These are phyloP conservation scores for Fusarium tuaranense DNA, from an alignment of 2,329 filamentous ascomycete genomes.

Conservation along the genomic window DNA sequence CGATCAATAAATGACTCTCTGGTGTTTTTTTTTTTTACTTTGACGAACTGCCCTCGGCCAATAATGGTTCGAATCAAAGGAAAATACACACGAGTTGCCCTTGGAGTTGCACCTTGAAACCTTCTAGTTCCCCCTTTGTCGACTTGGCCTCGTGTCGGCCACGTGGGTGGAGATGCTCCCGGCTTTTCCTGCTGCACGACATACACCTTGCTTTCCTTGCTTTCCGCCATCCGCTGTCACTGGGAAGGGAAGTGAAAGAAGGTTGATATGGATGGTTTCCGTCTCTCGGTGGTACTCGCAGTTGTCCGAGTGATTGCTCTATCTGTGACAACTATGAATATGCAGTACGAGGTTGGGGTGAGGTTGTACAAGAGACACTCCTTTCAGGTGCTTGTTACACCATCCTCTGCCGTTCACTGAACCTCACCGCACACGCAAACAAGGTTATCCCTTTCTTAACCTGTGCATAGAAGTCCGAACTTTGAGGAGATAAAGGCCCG, in stretches of 20 bases:
- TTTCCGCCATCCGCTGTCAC: neutral
- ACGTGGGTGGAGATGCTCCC: slow-evolving; percentile 15
- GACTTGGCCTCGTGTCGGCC: slow-evolving; percentile 19
- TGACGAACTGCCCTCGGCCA: neutral
- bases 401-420: neutral
- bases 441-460: slow-evolving; percentile 1
- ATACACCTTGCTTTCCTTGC: slow-evolving; percentile 13
- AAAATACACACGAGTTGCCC: neutral
- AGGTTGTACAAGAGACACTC: slow-evolving; percentile 4
- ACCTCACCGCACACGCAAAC: neutral
- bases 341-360: slow-evolving; percentile 4
- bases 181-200: slow-evolving; percentile 20
- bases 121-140: neutral
- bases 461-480: slow-evolving; percentile 1
- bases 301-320: neutral
- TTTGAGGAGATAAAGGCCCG: slow-evolving; percentile 11
- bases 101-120: neutral
- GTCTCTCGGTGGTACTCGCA: neutral
- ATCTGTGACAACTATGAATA: neutral
- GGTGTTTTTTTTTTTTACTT: neutral
- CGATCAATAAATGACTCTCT: neutral
- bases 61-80: neutral
- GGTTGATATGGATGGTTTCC: neutral
- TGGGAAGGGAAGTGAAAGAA: neutral
- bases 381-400: neutral